Base-by-base conservation (phyloP, 129 eudicot genomes). In the Flaveria sonorensis region DNA sequence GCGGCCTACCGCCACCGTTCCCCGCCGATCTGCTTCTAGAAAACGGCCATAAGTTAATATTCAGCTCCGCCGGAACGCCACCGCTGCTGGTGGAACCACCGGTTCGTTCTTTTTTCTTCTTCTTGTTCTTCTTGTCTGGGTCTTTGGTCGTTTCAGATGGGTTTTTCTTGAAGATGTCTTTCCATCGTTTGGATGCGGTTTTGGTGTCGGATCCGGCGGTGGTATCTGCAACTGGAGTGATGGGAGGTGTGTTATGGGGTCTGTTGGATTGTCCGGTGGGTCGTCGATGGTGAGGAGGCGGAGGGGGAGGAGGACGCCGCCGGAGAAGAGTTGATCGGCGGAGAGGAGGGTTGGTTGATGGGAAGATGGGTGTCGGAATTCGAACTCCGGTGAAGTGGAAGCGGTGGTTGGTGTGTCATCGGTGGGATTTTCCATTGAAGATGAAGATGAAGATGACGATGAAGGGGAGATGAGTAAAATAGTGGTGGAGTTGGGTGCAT, bases 11-110 rank as follows among this genome's bases (percentile, higher is more conserved):
- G 6, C 87, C 87, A 45, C 87, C 79, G 68, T 74, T 93, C 5
- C 98, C 97, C 39, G 96, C 97, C 69, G 98, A 94, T 73, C 97
- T 89, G 60, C 97, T 94, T 76, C 98, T 79, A 0, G 91, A 88
- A 53, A 94, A 94, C 10, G 98, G 98, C 98, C 98, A 94, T 51
- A 94, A 40, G 23, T 94, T 91, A 6, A 94, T 94, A 64, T 94
- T 94, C 11, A 94, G 86, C 90, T 94, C 97, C 62, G 91, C 92
- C 83, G 96, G 74, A 69, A 73, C 80, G 2, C 76, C 78, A 12
- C 74, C 72, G 1, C 53, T 79, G 53, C 13, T 36, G 28, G 26
- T 24, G 56, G 64, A 32, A 16, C 73, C 66, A 1, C 1, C 6
- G 59, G 53, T 84, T 67, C 69, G 64, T 69, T 84, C 85, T 15